A percentile compares a stretch with the other conserved stretches of the same genome.
Evolutionary conservation across 2,329 filamentous ascomycete genomes (phyloP).

Genomic region (Dissoconium aciculare): DNA sequence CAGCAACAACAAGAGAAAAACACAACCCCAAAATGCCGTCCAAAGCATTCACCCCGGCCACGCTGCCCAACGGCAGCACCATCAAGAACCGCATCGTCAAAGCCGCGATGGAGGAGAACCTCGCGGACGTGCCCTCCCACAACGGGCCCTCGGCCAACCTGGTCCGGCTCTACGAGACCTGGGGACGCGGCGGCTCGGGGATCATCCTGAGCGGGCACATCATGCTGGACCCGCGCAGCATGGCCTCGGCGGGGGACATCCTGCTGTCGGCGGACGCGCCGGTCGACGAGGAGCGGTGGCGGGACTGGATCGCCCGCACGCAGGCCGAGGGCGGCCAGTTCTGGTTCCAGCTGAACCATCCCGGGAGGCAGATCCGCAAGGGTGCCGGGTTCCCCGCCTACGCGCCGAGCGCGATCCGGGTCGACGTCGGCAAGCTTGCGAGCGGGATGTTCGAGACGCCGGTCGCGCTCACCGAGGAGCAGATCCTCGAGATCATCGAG

Average conservation of each 20-base stretch:
- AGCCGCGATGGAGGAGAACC: constrained; percentile 10
- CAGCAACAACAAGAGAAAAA: too few relatives aligned
- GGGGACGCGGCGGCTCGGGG: constrained; percentile 7
- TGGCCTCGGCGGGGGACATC: constrained; percentile 7
- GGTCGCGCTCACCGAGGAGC: constrained; percentile 6
- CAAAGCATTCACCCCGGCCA: constrained; percentile 3
- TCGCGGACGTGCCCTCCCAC: constrained; percentile 6
- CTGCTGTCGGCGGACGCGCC: constrained; percentile 5
- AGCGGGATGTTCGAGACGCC: constrained; percentile 7
- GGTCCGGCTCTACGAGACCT: constrained; percentile 6
- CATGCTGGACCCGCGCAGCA: constrained; percentile 7
- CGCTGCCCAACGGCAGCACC: constrained; percentile 8
- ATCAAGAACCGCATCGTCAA: constrained; percentile 11
- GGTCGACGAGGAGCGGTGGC: constrained; percentile 4
- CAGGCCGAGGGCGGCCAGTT: constrained; percentile 6
- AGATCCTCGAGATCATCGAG: constrained; percentile 7
- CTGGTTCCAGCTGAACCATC: constrained; percentile 11
- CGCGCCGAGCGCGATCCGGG: constrained; percentile 5
- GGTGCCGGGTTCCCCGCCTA: constrained; percentile 5
- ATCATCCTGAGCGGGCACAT: constrained; percentile 10
- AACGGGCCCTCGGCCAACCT: constrained; percentile 5
- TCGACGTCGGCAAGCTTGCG: constrained; percentile 7
- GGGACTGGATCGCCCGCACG: constrained; percentile 1
- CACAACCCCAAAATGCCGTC: constrained; percentile 1
- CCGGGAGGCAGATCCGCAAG: constrained; percentile 9